Evolutionary conservation across 2,329 filamentous ascomycete species (phyloP).

Genomic region (Exophiala spinifera): DNA sequence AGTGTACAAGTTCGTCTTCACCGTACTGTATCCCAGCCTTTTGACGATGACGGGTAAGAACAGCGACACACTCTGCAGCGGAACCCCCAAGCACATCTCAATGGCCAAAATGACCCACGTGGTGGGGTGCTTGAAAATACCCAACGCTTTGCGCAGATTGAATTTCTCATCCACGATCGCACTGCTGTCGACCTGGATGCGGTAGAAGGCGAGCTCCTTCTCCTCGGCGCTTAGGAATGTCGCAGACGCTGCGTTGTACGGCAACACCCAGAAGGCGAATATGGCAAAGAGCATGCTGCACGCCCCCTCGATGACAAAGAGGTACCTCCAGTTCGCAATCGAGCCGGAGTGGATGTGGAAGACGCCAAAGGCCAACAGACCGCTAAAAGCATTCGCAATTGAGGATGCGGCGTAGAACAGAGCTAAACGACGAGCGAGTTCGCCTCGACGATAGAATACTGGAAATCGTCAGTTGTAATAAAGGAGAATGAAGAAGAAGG

Average conservation of each 20-base stretch:
- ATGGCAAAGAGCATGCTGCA: conserved; percentile 60
- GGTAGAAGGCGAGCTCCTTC: conserved; percentile 64
- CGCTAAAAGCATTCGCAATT: conserved; percentile 66
- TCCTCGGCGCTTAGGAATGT: conserved; percentile 65
- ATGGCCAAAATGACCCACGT: conserved; percentile 56
- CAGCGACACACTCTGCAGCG: conserved; percentile 54
- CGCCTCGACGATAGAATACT: conserved; percentile 68
- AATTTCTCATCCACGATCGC: conserved; percentile 60
- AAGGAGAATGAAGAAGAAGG: too few species aligned
- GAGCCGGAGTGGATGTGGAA: conserved; percentile 55
- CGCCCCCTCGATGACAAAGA: conserved; percentile 57
- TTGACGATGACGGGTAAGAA: conserved; percentile 59
- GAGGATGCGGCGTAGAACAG: conserved; percentile 74
- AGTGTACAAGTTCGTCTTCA: conserved; percentile 74
- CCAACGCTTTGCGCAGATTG: conserved; percentile 49
- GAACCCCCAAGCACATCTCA: conserved; percentile 59
- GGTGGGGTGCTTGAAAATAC: conserved; percentile 53
- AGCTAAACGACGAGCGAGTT: conserved; percentile 66
- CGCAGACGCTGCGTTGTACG: conserved; percentile 61
- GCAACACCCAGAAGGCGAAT: conserved; percentile 68
- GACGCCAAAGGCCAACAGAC: conserved; percentile 58
- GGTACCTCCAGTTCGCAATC: conserved; percentile 51
- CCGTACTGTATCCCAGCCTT: conserved; percentile 50
- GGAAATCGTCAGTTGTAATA: too few species aligned
- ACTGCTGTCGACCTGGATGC: conserved; percentile 71